Evolutionary conservation across 495 filamentous ascomycete genomes (phyloP).

Genomic region (Hypoxylon lenormandii): DNA sequence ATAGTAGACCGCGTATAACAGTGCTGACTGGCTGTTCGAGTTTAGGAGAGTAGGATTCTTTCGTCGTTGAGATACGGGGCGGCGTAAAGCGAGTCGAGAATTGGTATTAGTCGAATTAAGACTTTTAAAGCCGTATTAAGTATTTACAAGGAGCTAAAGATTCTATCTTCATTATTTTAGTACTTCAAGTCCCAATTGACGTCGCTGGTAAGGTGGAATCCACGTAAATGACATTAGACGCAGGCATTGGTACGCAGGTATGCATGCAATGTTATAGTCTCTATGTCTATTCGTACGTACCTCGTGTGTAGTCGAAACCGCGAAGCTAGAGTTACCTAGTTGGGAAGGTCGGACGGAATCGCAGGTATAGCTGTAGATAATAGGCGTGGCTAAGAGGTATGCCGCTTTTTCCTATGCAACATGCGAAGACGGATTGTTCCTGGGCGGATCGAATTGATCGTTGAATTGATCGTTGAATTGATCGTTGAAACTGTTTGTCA

Average conservation of each 20-base stretch:
- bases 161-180: slow-evolving; percentile 13
- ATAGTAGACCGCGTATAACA: slow-evolving; percentile 21
- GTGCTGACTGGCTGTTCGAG: slow-evolving; percentile 9
- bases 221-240: no score
- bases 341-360: slow-evolving; percentile 21
- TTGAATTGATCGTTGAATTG: slow-evolving; percentile 23
- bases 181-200: neutral
- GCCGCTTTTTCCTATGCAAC: slow-evolving; percentile 19
- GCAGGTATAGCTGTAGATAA: neutral
- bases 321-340: slow-evolving; percentile 33
- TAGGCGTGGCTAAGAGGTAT: slow-evolving; percentile 5
- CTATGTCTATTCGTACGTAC: slow-evolving; percentile 24
- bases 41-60: slow-evolving; percentile 14
- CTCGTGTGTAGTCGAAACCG: slow-evolving; percentile 18
- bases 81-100: neutral
- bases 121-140: slow-evolving; percentile 17
- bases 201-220: no score
- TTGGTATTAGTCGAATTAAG: slow-evolving; percentile 16
- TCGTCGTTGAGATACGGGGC: slow-evolving; percentile 8
- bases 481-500: slow-evolving; percentile 24
- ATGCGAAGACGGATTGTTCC: slow-evolving; percentile 20
- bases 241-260: neutral
- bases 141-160: slow-evolving; percentile 31
- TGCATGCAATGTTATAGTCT: neutral
- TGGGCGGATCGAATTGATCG: slow-evolving; percentile 4